Evolutionary conservation across 23 red algal species (phyloP).

Genomic region (Chondrus crispus): DNA sequence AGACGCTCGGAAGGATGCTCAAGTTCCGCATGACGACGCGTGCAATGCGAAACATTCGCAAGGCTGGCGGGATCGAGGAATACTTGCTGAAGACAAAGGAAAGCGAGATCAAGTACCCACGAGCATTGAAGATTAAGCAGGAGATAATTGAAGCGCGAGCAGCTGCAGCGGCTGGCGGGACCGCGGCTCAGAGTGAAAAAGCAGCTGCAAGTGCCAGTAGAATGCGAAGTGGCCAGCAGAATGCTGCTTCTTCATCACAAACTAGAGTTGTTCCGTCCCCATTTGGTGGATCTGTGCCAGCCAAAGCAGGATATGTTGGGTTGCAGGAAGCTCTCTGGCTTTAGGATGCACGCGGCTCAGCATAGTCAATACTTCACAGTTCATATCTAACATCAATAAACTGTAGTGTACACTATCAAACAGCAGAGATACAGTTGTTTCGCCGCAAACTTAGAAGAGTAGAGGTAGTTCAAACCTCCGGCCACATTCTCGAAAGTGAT

Average conservation of each 20-base stretch:
- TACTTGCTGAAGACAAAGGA: slow-evolving; percentile 79
- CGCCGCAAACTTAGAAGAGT: too few species aligned
- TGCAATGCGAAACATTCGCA: slow-evolving; percentile 72
- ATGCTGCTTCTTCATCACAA: too few species aligned
- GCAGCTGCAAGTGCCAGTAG: too few species aligned
- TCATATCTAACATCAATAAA: too few species aligned
- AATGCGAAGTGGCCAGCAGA: too few species aligned
- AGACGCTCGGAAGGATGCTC: slow-evolving; percentile 61
- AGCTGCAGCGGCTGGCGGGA: not conserved
- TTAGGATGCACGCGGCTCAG: not conserved
- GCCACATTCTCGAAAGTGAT: too few species aligned
- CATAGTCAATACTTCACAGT: too few species aligned
- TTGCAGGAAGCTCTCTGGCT: not conserved
- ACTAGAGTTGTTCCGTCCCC: not conserved
- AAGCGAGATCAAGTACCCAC: slow-evolving; percentile 57
- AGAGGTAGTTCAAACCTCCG: too few species aligned
- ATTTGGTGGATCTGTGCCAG: not conserved
- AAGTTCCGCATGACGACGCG: slow-evolving; percentile 63
- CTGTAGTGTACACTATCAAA: too few species aligned
- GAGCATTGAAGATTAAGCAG: slow-evolving; percentile 59
- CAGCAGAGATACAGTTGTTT: too few species aligned
- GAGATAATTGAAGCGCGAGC: slow-evolving; percentile 41
- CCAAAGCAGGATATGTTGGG: not conserved
- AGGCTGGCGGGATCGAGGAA: slow-evolving; percentile 83
- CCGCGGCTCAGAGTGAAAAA: not conserved